Evolutionary conservation across 1,139 yeast species (phyloP), one percentile per base, ranked within the genome.

Genomic region (Saccharomyces hybrid): DNA sequence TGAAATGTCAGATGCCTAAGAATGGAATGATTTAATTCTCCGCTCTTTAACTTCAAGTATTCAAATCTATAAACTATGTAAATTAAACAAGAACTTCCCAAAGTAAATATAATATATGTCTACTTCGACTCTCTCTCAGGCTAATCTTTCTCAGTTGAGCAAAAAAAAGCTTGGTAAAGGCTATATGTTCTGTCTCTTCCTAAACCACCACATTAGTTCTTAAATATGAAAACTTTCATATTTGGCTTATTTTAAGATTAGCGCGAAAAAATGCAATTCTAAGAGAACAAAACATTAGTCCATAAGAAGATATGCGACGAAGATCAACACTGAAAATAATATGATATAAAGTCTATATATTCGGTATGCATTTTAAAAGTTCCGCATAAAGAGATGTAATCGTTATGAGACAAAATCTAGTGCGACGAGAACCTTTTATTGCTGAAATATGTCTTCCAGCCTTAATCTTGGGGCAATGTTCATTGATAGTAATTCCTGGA

Each of bases 401-500:
- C 4, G 25, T 11, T 27, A 49, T 49, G 28, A 41, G 8, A 27
- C 7, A 48, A 16, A 25, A 25, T 25, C 9, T 31, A 31, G 14
- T 20, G 5, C 7, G n/a, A n/a, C 27, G 8, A 13, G 25, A 16
- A 26, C 5, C 4, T 13, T 2, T 48, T 28, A 51, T 44, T 63
- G 56, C 53, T 63, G 63, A 50, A 89, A 89, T 9, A 87, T 95
- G 71, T 91, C 97, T 41, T 91, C 95, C 62, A 93, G 74, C 71
- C 85, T 86, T 70, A 95, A 77, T 66, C 98, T 80, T 57, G 99
- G 99, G 2, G 99, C 98, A 70, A 93, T 93, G 72, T 93, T 93
- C 99, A 93, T 93, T 25, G 97, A 88, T 69, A 93, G 79, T 64
- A 93, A 80, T 70, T 93, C 99, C 73, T 93, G 98, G 88, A 93